Evolutionary conservation across 2,329 filamentous ascomycete genomes (phyloP).

Genomic region (Ambrosiella xylebori): DNA sequence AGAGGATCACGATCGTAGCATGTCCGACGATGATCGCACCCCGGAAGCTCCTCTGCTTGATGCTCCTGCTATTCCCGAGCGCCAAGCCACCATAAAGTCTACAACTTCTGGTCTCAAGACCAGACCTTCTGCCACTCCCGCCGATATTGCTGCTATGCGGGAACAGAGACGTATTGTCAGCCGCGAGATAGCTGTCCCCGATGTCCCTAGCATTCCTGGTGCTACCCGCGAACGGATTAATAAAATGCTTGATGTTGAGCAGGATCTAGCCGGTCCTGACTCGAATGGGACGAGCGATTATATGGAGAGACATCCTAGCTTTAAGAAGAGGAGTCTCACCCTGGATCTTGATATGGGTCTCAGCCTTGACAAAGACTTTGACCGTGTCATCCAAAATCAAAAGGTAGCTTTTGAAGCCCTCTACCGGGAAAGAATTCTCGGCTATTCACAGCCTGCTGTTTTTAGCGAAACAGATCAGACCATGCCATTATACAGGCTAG

Average conservation of each 20-base stretch:
- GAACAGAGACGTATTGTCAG: constrained; percentile 74
- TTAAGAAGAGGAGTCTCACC: constrained; percentile 69
- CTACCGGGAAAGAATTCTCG: neutral
- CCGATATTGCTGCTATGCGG: constrained; percentile 70
- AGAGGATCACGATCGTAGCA: constrained; percentile 16
- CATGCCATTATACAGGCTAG: neutral
- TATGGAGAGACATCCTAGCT: constrained; percentile 49
- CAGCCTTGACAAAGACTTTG: constrained; percentile 81
- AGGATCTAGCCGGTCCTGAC: constrained; percentile 21
- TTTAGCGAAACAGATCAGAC: neutral
- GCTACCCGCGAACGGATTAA: constrained; percentile 38
- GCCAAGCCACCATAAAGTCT: constrained; percentile 74
- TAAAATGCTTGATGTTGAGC: constrained; percentile 30
- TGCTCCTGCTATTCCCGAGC: constrained; percentile 57
- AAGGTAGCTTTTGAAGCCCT: constrained; percentile 54
- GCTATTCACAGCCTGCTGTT: neutral
- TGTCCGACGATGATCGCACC: constrained; percentile 15
- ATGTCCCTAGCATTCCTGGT: constrained; percentile 29
- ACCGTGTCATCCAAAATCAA: constrained; percentile 86
- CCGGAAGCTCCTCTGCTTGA: constrained; percentile 28
- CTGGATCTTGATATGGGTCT: constrained; percentile 68
- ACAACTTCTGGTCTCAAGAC: constrained; percentile 78
- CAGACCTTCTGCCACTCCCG: constrained; percentile 69
- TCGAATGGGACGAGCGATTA: constrained; percentile 22
- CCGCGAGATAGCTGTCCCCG: constrained; percentile 47